Evolutionary conservation across 2,329 filamentous ascomycete species (phyloP).

Genomic region (Zymoseptoria brevis): DNA sequence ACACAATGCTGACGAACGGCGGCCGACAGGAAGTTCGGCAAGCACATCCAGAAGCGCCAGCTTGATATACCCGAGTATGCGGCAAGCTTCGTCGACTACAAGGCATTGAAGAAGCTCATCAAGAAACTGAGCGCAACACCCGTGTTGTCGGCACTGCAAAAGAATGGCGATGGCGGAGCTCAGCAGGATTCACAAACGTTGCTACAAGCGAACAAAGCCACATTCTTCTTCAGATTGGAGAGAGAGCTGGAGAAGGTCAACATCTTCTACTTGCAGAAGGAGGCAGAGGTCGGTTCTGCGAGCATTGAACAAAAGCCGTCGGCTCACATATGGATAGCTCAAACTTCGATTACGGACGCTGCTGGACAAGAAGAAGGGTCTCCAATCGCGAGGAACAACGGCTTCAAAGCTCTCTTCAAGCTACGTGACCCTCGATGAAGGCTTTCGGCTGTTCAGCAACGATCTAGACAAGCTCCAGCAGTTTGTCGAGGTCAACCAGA

Average conservation of each 20-base stretch:
- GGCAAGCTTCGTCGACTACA: conserved; percentile 98
- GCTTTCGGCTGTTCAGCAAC: conserved; percentile 92
- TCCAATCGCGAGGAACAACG: conserved; percentile 64
- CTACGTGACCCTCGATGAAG: conserved; percentile 91
- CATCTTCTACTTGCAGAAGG: conserved; percentile 93
- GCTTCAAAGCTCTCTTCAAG: conserved; percentile 83
- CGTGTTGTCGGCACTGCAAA: conserved; percentile 68
- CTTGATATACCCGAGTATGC: conserved; percentile 99
- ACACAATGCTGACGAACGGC: background rate
- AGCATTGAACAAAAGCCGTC: background rate
- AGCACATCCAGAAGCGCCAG: conserved; percentile 98
- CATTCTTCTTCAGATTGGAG: conserved; percentile 97
- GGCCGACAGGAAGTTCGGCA: conserved; percentile 86
- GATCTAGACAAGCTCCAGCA: conserved; percentile 94
- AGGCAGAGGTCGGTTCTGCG: conserved; percentile 68
- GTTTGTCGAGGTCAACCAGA: conserved; percentile 97
- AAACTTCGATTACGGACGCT: conserved; percentile 87
- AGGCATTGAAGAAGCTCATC: conserved; percentile 98
- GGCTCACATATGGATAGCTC: conserved; percentile 50
- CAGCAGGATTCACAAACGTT: conserved; percentile 71
- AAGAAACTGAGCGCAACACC: conserved; percentile 94
- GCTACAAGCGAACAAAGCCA: conserved; percentile 92
- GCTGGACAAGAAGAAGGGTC: conserved; percentile 86
- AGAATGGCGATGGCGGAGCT: conserved; percentile 36
- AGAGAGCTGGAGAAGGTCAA: conserved; percentile 98